Evolutionary conservation across 768 basidiomycete genomes (phyloP).

Genomic region (Amanita inopinata): DNA sequence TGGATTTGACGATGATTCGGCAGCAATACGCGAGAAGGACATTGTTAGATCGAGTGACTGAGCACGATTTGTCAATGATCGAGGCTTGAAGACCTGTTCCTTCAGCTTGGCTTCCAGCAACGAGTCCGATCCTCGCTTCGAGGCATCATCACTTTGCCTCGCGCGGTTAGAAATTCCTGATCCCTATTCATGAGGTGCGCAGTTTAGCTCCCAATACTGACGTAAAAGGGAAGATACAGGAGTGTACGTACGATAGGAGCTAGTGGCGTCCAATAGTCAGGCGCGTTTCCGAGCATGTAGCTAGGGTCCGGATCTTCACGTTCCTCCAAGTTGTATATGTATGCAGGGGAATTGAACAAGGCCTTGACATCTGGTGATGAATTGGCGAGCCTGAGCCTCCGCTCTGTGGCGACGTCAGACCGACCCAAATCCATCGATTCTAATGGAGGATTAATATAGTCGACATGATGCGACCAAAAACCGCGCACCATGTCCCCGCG

Average conservation of each 20-base stretch:
- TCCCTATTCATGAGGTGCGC: slow-evolving; percentile 30
- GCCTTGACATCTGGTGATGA: slow-evolving; percentile 95
- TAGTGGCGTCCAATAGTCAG: slow-evolving; percentile 71
- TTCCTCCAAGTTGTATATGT: slow-evolving; percentile 73
- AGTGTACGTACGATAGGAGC: slow-evolving; percentile 56
- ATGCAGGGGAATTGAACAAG: slow-evolving; percentile 79
- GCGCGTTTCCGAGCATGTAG: slow-evolving; percentile 43
- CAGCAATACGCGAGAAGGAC: slow-evolving; percentile 75
- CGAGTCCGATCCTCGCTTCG: slow-evolving; percentile 80
- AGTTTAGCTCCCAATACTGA: slow-evolving; percentile 8
- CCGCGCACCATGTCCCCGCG: slow-evolving; percentile 47
- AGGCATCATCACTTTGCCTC: slow-evolving; percentile 62
- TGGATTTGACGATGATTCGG: slow-evolving; percentile 39
- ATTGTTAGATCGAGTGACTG: slow-evolving; percentile 84
- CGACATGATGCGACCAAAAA: slow-evolving; percentile 6
- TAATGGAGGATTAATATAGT: slow-evolving; percentile 18
- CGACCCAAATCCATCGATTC: slow-evolving; percentile 74
- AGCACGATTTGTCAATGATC: slow-evolving; percentile 77
- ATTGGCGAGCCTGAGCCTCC: slow-evolving; percentile 71
- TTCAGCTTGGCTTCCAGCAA: slow-evolving; percentile 77
- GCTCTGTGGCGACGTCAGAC: slow-evolving; percentile 59
- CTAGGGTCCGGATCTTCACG: slow-evolving; percentile 54
- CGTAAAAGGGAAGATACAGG: slow-evolving; percentile 6
- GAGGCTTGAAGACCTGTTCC: slow-evolving; percentile 67
- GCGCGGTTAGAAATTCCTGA: slow-evolving; percentile 60